Evolutionary conservation across 176 grass and related monocot species (phyloP).

Genomic region (Puya raimondii): DNA sequence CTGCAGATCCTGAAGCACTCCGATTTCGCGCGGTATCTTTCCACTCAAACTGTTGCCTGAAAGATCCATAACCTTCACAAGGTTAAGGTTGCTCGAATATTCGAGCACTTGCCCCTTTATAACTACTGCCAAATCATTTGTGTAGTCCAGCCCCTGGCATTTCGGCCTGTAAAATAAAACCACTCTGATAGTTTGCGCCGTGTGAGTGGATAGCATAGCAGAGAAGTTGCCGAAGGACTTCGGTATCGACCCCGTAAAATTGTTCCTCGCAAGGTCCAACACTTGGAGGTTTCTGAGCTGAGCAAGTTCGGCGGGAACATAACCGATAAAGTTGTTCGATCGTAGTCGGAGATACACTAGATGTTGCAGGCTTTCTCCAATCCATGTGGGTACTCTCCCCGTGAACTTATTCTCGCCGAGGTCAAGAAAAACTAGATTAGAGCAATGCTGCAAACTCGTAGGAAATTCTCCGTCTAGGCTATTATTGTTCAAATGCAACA

Average conservation of each 20-base stretch:
- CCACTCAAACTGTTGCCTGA: constrained; percentile 10
- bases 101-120: not conserved
- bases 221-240: not conserved
- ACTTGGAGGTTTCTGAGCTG: constrained; percentile 13
- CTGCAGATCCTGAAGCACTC: not conserved
- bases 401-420: constrained; percentile 12
- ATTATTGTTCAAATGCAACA: constrained; percentile 10
- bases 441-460: constrained; percentile 7
- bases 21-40: constrained; percentile 14
- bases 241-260: not conserved
- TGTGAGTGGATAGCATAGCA: not conserved
- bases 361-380: constrained; percentile 6
- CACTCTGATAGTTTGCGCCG: not conserved
- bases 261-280: constrained; percentile 15
- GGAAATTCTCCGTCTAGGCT: constrained; percentile 9
- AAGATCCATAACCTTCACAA: not conserved
- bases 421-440: not conserved
- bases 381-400: constrained; percentile 22
- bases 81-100: not conserved
- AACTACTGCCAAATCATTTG: not conserved
- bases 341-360: constrained; percentile 7
- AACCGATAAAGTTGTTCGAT: constrained; percentile 19
- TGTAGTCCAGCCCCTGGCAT: not conserved
- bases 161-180: not conserved
- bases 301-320: constrained; percentile 1